phyloP scores from a whole-genome alignment of 2,329 filamentous ascomycete genomes.

The Talaromyces islandicus region DNA sequence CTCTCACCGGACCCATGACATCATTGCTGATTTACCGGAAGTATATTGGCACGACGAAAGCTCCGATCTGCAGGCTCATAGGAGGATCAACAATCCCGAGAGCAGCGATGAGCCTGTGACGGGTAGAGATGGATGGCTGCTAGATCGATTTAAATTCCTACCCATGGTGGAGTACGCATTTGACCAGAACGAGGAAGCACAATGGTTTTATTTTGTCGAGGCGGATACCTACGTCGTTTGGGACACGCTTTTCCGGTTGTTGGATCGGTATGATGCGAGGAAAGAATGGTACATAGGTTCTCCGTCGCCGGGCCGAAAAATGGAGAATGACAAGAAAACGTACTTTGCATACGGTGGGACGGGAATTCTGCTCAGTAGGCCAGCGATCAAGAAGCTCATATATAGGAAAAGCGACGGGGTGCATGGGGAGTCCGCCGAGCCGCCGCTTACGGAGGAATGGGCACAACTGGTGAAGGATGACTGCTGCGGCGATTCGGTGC shows the following conservation, averaged over 20 bases:
- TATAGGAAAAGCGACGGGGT: constrained; percentile 33
- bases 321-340: constrained; percentile 18
- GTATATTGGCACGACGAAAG: constrained; percentile 20
- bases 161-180: constrained; percentile 49
- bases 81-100: constrained; percentile 14
- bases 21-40: constrained; percentile 42
- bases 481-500: constrained; percentile 49
- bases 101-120: constrained; percentile 30
- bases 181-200: constrained; percentile 39
- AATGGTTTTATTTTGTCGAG: constrained; percentile 57
- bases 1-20: constrained; percentile 37
- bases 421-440: constrained; percentile 34
- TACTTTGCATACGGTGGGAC: constrained; percentile 50
- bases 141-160: constrained; percentile 57
- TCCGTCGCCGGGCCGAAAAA: constrained; percentile 44
- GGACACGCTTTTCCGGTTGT: constrained; percentile 48
- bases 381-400: constrained; percentile 41
- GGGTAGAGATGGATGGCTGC: constrained; percentile 39
- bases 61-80: constrained; percentile 36
- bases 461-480: constrained; percentile 40
- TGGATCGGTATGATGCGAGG: constrained; percentile 43
- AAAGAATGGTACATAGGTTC: constrained; percentile 50
- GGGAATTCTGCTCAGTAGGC: constrained; percentile 47
- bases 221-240: constrained; percentile 54
- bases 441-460: constrained; percentile 35